These are phyloP conservation scores for Paramecium primaurelia DNA, from an alignment of 73 alveolate species.

Conservation along the genomic window DNA sequence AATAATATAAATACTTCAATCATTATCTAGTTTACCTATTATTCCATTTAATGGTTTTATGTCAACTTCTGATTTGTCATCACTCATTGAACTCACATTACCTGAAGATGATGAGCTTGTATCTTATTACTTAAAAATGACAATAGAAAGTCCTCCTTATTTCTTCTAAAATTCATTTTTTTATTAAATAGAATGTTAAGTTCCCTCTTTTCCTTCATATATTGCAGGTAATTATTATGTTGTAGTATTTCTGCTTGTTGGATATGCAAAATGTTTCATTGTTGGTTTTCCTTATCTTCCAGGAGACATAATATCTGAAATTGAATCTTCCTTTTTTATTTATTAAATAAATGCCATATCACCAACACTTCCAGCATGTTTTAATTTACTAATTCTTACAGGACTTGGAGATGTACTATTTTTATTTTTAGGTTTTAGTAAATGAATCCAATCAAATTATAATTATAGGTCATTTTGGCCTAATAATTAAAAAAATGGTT, in stretches of 20 bases:
- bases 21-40: neutral
- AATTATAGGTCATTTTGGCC: neutral
- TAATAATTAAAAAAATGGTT: neutral
- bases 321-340: neutral
- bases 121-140: neutral
- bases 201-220: neutral
- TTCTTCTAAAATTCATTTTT: neutral
- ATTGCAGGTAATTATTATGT: neutral
- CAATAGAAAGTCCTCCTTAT: neutral
- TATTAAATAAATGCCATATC: neutral
- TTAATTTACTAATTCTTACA: neutral
- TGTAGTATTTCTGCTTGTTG: neutral
- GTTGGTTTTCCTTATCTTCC: neutral
- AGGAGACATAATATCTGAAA: neutral
- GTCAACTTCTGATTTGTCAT: neutral
- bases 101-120: slow-evolving; percentile 31
- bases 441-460: slow-evolving; percentile 21
- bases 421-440: neutral
- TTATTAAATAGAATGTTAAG: neutral
- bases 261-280: neutral
- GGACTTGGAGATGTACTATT: neutral
- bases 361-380: neutral
- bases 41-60: neutral
- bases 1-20: neutral
- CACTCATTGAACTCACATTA: neutral